These are phyloP conservation scores for Suillus hirtellus DNA, from an alignment of 768 basidiomycete genomes.

Conservation along the genomic window DNA sequence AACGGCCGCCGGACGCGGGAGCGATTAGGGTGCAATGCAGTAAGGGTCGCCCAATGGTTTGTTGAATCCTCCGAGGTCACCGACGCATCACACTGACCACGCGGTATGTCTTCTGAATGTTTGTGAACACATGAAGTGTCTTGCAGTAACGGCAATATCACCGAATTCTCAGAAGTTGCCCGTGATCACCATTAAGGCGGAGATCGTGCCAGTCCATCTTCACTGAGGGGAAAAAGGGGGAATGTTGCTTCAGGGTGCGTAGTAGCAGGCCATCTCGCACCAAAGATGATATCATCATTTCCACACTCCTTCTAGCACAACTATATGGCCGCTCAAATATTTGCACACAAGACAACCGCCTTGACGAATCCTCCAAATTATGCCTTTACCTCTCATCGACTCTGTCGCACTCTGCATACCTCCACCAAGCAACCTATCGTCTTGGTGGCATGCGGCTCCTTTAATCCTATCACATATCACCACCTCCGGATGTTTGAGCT, in stretches of 20 bases:
- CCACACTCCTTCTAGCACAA: constrained; percentile 15
- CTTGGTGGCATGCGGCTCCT: constrained; percentile 95
- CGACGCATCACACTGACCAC: background rate
- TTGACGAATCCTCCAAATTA: constrained; percentile 74
- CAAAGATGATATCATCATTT: constrained; percentile 13
- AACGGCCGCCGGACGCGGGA: too few species aligned
- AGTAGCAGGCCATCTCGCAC: background rate
- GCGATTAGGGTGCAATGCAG: too few species aligned
- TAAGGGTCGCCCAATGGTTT: too few species aligned
- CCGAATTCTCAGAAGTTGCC: background rate
- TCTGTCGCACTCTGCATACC: constrained; percentile 57
- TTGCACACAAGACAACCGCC: constrained; percentile 19
- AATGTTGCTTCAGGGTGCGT: background rate
- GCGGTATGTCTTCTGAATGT: background rate
- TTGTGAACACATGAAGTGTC: background rate
- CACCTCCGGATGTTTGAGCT: constrained; percentile 99
- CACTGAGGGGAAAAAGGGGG: background rate
- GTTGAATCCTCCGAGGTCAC: too few species aligned
- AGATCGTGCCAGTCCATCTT: background rate
- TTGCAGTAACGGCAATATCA: background rate
- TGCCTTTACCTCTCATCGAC: constrained; percentile 65
- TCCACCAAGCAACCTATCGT: constrained; percentile 80
- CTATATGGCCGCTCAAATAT: constrained; percentile 29
- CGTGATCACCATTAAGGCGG: background rate
- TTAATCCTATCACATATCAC: constrained; percentile 95